These are phyloP conservation scores for Cryphonectria carpinicola DNA, from an alignment of 2,329 filamentous ascomycete species.

Conservation along the genomic window DNA sequence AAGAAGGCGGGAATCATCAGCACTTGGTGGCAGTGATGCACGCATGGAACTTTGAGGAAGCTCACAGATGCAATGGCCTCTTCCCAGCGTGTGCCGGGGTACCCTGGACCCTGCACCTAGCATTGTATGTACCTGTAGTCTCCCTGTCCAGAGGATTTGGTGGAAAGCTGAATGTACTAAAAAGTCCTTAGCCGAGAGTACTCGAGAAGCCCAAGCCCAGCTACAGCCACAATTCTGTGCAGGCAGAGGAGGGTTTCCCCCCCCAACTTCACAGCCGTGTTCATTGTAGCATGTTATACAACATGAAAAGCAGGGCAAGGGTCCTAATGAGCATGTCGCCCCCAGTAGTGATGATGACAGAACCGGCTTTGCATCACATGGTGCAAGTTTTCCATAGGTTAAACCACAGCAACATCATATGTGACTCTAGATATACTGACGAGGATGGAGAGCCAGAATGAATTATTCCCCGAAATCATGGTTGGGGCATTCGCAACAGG, in stretches of 20 bases:
- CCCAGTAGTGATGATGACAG: background rate
- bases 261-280: background rate
- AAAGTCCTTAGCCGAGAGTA: background rate
- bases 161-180: background rate
- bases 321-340: background rate
- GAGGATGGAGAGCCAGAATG: background rate
- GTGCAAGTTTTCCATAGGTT: background rate
- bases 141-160: background rate
- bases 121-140: background rate
- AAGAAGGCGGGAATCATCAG: background rate
- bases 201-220: background rate
- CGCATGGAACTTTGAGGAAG: conserved; percentile 11
- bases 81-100: background rate
- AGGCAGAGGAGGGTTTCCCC: background rate
- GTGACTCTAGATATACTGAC: background rate
- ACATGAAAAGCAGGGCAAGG: background rate
- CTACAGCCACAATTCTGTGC: background rate
- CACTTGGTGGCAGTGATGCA: background rate
- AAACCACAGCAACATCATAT: background rate
- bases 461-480: too few species aligned
- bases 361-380: background rate
- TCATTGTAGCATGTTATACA: background rate
- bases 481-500: background rate
- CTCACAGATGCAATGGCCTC: background rate
- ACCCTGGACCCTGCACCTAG: background rate